Percentiles rank a stretch among this genome's conserved stretches.
Conservation (phyloP, 805 yeast genomes). For the Danielozyma ontarioensis region DNA sequence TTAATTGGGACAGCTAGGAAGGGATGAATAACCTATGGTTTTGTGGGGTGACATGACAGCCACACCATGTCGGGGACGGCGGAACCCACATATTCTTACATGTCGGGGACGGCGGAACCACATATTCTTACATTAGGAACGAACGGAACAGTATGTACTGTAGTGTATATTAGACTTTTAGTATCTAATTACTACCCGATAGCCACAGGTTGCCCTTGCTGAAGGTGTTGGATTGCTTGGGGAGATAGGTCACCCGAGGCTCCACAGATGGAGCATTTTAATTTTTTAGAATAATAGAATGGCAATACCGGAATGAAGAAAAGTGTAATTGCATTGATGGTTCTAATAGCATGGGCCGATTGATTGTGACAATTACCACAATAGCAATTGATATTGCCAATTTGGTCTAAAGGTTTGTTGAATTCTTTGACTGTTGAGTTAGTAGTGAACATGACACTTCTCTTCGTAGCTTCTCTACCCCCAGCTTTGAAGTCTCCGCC, state of each 20-base stretch:
- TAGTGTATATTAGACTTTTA: too few species aligned
- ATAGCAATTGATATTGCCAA: slow-evolving; percentile 30
- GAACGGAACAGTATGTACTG: too few species aligned
- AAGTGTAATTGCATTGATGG: slow-evolving; percentile 48
- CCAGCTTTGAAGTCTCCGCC: background rate
- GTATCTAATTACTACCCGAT: slow-evolving; percentile 10
- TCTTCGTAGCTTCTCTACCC: background rate
- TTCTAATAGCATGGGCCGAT: slow-evolving; percentile 47
- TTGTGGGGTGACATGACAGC: too few species aligned
- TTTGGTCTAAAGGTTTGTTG: slow-evolving; percentile 25
- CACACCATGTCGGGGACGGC: too few species aligned
- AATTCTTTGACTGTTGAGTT: slow-evolving; percentile 24
- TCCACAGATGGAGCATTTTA: slow-evolving; percentile 48
- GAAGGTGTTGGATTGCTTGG: slow-evolving; percentile 7
- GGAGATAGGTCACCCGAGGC: slow-evolving; percentile 21
- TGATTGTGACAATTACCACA: slow-evolving; percentile 60
- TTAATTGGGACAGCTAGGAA: too few species aligned
- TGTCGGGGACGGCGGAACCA: too few species aligned
- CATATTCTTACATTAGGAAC: too few species aligned
- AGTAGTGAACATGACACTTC: slow-evolving; percentile 5
- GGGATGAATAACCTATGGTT: too few species aligned
- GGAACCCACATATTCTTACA: too few species aligned
- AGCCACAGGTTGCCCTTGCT: slow-evolving; percentile 11
- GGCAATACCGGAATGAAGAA: slow-evolving; percentile 55
- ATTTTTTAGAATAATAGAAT: slow-evolving; percentile 45